Conservation (phyloP, 2,329 filamentous ascomycete genomes). For the Ambrosiella cleistominuta region DNA sequence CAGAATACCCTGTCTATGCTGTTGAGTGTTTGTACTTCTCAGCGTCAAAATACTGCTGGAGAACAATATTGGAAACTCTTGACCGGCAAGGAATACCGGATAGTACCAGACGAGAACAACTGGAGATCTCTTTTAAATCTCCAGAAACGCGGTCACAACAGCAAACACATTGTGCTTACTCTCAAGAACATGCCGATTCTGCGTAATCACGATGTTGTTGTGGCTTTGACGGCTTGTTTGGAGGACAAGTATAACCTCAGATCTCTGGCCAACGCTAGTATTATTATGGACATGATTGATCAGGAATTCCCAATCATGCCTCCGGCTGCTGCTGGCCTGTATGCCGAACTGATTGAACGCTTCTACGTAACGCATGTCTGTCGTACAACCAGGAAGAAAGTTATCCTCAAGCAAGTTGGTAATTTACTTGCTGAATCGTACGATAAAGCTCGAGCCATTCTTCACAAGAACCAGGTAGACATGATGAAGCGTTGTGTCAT, state of each 20-base stretch:
- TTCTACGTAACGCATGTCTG: slow-evolving; percentile 6
- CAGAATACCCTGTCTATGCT: slow-evolving; percentile 50
- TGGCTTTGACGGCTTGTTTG: slow-evolving; percentile 30
- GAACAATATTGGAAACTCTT: slow-evolving; percentile 63
- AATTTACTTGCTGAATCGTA: neutral
- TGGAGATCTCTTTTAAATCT: slow-evolving; percentile 51
- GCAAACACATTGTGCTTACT: slow-evolving; percentile 40
- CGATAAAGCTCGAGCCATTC: neutral
- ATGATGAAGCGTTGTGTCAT: slow-evolving; percentile 2
- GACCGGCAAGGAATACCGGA: slow-evolving; percentile 33
- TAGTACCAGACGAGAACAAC: slow-evolving; percentile 56
- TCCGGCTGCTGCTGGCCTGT: slow-evolving; percentile 3
- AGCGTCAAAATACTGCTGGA: slow-evolving; percentile 44
- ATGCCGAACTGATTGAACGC: slow-evolving; percentile 7
- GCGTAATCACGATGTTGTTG: slow-evolving; percentile 8
- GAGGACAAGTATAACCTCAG: slow-evolving; percentile 62
- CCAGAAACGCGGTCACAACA: slow-evolving; percentile 48
- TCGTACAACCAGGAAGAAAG: neutral
- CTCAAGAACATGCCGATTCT: slow-evolving; percentile 37
- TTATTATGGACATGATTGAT: slow-evolving; percentile 46
- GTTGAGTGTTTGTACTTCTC: slow-evolving; percentile 43
- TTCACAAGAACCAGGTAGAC: slow-evolving; percentile 8
- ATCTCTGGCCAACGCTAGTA: slow-evolving; percentile 45
- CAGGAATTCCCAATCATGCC: slow-evolving; percentile 14
- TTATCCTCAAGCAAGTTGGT: slow-evolving; percentile 1